Evolutionary conservation across 345 rosid genomes (phyloP).

Genomic region (Hypericum androsaemum): DNA sequence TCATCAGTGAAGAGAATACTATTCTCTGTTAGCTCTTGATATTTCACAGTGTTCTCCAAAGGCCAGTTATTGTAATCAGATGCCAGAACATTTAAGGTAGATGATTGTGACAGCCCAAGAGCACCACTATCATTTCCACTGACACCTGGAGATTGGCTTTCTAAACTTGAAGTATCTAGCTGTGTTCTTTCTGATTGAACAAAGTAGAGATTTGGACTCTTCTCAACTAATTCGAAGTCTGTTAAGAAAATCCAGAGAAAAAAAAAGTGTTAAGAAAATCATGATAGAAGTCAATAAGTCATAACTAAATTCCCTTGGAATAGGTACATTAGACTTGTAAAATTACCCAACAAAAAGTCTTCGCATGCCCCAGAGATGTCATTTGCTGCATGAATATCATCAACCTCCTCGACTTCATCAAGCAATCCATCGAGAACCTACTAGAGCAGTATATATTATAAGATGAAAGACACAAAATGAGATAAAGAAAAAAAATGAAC

Average conservation of each 20-base stretch:
- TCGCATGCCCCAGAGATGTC: constrained; percentile 39
- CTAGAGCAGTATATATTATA: constrained; percentile 16
- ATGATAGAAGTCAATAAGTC: not conserved
- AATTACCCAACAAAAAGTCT: constrained; percentile 44
- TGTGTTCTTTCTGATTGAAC: constrained; percentile 19
- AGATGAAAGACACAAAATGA: constrained; percentile 9
- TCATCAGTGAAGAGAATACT: constrained; percentile 10
- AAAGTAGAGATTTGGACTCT: constrained; percentile 32
- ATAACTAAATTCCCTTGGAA: too few species aligned
- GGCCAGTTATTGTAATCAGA: constrained; percentile 30
- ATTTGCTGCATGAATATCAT: constrained; percentile 49
- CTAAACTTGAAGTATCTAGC: constrained; percentile 39
- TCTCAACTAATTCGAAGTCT: constrained; percentile 55
- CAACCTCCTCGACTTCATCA: constrained; percentile 58
- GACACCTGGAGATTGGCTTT: constrained; percentile 59
- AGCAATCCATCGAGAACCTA: constrained; percentile 76
- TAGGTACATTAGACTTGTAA: constrained; percentile 1
- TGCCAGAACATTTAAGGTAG: constrained; percentile 29
- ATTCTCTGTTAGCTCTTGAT: constrained; percentile 16
- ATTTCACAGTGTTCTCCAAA: constrained; percentile 13
- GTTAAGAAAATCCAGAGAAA: constrained; percentile 12
- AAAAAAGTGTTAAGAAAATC: not conserved
- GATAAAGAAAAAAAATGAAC: too few species aligned
- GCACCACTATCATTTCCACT: constrained; percentile 42
- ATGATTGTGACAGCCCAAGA: constrained; percentile 39